phyloP scores from a whole-genome alignment of 805 yeast species.

The Sugiyamaella boreocaroliniensis region DNA sequence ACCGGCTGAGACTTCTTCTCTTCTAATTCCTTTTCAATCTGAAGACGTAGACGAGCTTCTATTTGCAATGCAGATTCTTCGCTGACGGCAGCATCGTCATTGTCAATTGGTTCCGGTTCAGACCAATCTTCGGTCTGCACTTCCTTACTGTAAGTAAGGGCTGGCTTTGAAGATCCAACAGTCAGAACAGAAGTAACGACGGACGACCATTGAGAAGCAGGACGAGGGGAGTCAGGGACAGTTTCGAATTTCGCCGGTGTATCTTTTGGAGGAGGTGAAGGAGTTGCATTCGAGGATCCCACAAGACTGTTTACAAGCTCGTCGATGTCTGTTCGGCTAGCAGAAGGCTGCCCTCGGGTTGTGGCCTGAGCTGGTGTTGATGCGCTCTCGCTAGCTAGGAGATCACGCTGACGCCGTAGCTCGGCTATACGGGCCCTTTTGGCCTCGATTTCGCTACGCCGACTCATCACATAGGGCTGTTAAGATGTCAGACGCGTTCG shows the following conservation, averaged over 20 bases:
- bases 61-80: neutral
- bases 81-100: neutral
- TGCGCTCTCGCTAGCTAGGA: slow-evolving; percentile 1
- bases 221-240: no score
- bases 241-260: no score
- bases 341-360: neutral
- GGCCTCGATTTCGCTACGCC: slow-evolving; percentile 45
- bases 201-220: neutral
- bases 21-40: slow-evolving; percentile 6
- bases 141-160: slow-evolving; percentile 24
- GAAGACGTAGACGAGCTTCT: neutral
- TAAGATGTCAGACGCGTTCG: neutral
- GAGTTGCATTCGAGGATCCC: slow-evolving; percentile 8
- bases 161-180: slow-evolving; percentile 2
- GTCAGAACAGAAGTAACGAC: slow-evolving; percentile 3
- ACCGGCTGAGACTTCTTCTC: neutral
- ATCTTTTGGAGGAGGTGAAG: neutral
- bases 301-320: slow-evolving; percentile 25
- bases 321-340: slow-evolving; percentile 18
- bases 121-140: slow-evolving; percentile 21
- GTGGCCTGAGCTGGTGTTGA: neutral
- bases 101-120: neutral
- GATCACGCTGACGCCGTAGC: slow-evolving; percentile 42
- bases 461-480: slow-evolving; percentile 16
- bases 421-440: slow-evolving; percentile 46